Base-by-base conservation (phyloP, 2,329 filamentous ascomycete genomes). In the Colletotrichum sp. region DNA sequence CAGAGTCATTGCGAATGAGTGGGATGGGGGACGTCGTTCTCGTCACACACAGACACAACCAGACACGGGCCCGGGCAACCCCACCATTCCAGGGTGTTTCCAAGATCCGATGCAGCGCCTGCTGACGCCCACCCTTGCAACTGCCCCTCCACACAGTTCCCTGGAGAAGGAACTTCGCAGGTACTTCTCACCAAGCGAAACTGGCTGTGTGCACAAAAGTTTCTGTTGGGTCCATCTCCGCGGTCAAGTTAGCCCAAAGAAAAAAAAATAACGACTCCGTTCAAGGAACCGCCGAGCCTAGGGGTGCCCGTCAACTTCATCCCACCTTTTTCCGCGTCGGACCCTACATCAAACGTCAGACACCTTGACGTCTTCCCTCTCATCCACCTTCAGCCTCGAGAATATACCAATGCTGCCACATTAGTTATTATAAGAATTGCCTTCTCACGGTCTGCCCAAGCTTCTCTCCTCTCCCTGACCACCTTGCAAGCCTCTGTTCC, bases 61-160 rank as follows among this genome's bases (percentile, higher is more conserved):
- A 72, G 62, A 49, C 57, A 24, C 64, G 57, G 73, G 16, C 57
- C 44, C 44, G 57, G 64, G 30, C 64, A 60, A 73, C 73, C 73
- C 73, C 70, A 76, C 73, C 71, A 76, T 68, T 49, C 73, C 73
- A 72, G 64, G 57, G 64, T 65, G 70, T 73, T 76, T 76, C 73
- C 73, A 76, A 76, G 73, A 76, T 76, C 69, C 57, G 73, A 76
- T 57, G 59, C 39, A 44, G 63, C 70, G 64, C 44, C 73, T 67
- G 73, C 73, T 73, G 63, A 76, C 70, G n/a, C 70, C 73, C 57
- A 52, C 67, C 55, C 68, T 55, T 21, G 34, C 30, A 57, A 68
- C 28, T 60, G 49, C 57, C 49, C 65, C 70, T 73, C 73, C 70
- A 76, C 70, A 73, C 36, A 24, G 39, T 57, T 32, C 30, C 70